Conservation (phyloP, 306 rosid species). For the Cyclanthera cordifolia region DNA sequence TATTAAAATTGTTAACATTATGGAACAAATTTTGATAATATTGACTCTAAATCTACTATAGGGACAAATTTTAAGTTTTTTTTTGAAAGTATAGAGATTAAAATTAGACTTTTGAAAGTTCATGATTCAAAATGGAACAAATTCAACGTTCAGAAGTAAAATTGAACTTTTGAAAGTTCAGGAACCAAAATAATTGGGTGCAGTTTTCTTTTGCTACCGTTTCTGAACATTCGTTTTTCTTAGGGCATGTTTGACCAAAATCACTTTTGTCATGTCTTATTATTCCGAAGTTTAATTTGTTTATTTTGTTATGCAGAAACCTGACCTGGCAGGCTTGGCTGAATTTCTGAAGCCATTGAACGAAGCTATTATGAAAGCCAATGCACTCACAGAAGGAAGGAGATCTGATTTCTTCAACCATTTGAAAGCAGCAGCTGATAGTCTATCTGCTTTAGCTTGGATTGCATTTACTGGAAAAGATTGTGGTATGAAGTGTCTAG, state of each 20-base stretch:
- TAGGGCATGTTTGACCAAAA: too few relatives aligned
- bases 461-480: constrained; percentile 80
- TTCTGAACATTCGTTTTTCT: neutral
- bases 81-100: too few relatives aligned
- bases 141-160: too few relatives aligned
- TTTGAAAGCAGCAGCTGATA: constrained; percentile 76
- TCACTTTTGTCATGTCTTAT: neutral
- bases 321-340: constrained; percentile 50
- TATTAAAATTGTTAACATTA: too few relatives aligned
- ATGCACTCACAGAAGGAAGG: constrained; percentile 64
- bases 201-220: neutral
- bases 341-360: constrained; percentile 85
- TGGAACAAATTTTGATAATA: too few relatives aligned
- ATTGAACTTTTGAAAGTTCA: too few relatives aligned
- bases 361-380: constrained; percentile 51
- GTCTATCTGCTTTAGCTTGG: constrained; percentile 96
- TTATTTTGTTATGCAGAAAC: constrained; percentile 50
- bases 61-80: too few relatives aligned
- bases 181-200: too few relatives aligned
- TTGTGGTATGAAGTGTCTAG: constrained; percentile 49
- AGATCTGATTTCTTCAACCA: constrained; percentile 79
- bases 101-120: too few relatives aligned
- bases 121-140: too few relatives aligned
- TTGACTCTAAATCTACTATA: too few relatives aligned
- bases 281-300: constrained; percentile 3